Evolutionary conservation across 78 protist genomes (phyloP), one percentile per base, ranked within the genome.

Genomic region (Dictyostelium intermedium): DNA sequence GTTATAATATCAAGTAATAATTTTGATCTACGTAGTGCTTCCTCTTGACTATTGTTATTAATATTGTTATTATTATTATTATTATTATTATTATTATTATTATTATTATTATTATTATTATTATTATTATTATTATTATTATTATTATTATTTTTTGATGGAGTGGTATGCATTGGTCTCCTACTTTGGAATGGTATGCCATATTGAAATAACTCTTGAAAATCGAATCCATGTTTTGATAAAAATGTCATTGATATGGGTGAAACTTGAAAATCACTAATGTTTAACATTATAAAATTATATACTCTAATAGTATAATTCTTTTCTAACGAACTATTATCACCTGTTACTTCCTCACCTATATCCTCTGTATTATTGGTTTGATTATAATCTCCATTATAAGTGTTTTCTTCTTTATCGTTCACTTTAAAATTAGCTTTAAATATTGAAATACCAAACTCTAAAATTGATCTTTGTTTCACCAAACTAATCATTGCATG

Each of bases 151-250:
- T 72, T 72, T 10, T 70, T 70, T 30, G 2, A 10, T 25, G 30
- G 43, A 30, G 35, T 32, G 16, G 13, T 7, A 34, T 34, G 6
- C 18, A 34, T 34, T 25, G 82, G 66, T 35, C 73, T 63, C 43
- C 7, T 70, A 23, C n/a, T 25, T 39, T 61, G 34, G 39, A 86
- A 87, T 18, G 47, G 93, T 63, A 87, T 87, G 23, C 93, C 93
- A 87, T 87, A 34, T 23, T 32, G 16, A 32, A 87, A 87, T 16
- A 87, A 60, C 35, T 79, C 77, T 39, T 87, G 63, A 43, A 87
- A 87, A 45, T 87, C 80, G 56, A 87, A 79, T 63, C 93, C 93
- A 63, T 87, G 93, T 66, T 87, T 69, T 34, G 80, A 83, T 41
- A 87, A 69, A 79, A 87, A 87, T 30, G 84, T 78, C 66, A 87